Conservation (phyloP, 345 rosid genomes). For the Eucalyptus sp. region DNA sequence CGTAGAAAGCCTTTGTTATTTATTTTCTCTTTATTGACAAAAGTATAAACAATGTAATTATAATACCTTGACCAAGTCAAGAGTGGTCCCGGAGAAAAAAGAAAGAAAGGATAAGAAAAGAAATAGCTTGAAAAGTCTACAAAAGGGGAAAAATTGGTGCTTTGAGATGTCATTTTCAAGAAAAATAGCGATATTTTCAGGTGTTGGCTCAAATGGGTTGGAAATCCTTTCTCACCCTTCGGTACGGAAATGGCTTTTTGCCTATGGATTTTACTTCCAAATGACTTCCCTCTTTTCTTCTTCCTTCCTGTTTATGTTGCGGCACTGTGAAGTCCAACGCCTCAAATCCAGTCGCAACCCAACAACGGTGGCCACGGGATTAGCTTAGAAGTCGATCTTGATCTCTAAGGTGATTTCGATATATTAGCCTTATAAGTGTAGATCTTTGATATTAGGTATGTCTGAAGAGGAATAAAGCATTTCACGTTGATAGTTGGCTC, state of each 20-base stretch:
- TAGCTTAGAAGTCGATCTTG: neutral
- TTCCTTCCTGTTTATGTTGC: neutral
- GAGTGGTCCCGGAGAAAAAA: no score
- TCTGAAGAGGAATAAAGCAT: neutral
- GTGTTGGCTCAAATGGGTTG: no score
- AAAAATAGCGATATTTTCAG: no score
- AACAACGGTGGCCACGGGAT: no score
- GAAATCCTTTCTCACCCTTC: no score
- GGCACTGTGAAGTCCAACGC: neutral
- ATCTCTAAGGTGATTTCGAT: no score
- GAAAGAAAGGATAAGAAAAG: no score
- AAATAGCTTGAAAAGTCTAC: no score
- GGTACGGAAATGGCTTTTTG: neutral
- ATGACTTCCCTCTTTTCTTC: neutral
- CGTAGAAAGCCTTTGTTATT: neutral
- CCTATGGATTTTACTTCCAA: neutral
- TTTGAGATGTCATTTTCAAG: accelerated
- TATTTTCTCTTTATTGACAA: neutral
- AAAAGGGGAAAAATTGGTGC: no score
- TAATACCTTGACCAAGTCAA: no score
- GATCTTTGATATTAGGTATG: no score
- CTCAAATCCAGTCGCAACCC: neutral
- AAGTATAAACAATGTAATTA: neutral
- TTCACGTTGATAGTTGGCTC: neutral
- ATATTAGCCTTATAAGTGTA: neutral